A percentile compares a stretch with the other conserved stretches of the same genome.
These are phyloP conservation scores for Pontederia paniculata DNA, from an alignment of 176 grass and related monocot genomes.

Conservation along the genomic window DNA sequence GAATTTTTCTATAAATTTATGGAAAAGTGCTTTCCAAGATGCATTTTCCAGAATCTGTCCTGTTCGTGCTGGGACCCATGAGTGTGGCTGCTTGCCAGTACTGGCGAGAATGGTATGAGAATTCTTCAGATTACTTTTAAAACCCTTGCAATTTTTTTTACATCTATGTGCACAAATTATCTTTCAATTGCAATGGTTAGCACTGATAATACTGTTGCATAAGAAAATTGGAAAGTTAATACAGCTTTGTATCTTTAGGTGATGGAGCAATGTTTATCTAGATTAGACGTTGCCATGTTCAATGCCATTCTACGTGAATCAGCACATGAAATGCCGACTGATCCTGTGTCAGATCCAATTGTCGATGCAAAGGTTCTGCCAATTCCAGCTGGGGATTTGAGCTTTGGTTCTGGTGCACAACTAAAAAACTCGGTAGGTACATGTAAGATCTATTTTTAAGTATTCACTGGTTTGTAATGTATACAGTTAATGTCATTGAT, in stretches of 20 bases:
- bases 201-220: neutral
- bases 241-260: constrained; percentile 45
- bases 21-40: constrained; percentile 67
- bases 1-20: constrained; percentile 56
- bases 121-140: neutral
- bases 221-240: neutral
- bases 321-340: constrained; percentile 65
- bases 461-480: too few relatives aligned
- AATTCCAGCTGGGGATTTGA: constrained; percentile 59
- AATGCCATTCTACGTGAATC: constrained; percentile 96
- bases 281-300: constrained; percentile 91
- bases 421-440: constrained; percentile 76
- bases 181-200: neutral
- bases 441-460: neutral
- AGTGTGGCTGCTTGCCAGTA: constrained; percentile 79
- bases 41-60: constrained; percentile 70
- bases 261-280: constrained; percentile 82
- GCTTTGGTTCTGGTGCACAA: constrained; percentile 85
- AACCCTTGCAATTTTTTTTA: neutral
- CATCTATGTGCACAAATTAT: neutral
- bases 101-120: constrained; percentile 55
- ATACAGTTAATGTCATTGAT: too few relatives aligned
- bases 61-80: constrained; percentile 50
- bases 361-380: constrained; percentile 76
- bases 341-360: constrained; percentile 87